Evolutionary conservation across 1,284 basidiomycete species (phyloP), one percentile per base, ranked within the genome.

Genomic region (Cutaneotrichosporon spelunceum): DNA sequence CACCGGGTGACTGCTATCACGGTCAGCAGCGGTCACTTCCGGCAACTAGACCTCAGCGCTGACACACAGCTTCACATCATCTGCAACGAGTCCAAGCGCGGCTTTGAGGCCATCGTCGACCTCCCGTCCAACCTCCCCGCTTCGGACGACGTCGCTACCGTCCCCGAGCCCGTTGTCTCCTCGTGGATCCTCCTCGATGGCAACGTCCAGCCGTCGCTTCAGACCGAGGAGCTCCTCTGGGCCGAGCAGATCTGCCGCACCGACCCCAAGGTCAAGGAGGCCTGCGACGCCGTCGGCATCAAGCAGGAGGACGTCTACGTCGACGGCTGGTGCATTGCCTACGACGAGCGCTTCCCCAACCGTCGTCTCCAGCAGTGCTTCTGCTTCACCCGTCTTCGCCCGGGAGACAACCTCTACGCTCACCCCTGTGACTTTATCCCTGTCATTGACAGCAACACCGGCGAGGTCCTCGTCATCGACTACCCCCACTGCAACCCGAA

Each of bases 251-350:
- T 78, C 45, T 80, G 80, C 59, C 69, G 75, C 58, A 71, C 71
- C 47, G 74, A 81, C 66, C 62, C 74, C 13, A 67, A 72, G 53
- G 75, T 82, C 56, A 73, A 78, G 60, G 71, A 68, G 34, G 72
- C 77, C 3, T 78, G 77, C 59, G 72, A 73, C 1, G 80, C 79
- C 3, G 73, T 82, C 45, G 81, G 80, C 42, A 72, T 81, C 45
- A 66, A 73, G 62, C 72, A 76, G 36, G 65, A 74, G 56, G 63
- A 73, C 60, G 70, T 80, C 54, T 79, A 71, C 53, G 78, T 79
- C 23, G 80, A 81, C 61, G 74, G 80, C 48, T 82, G 81, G 81
- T 78, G 75, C 52, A 78, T 82, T 55, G 80, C 80, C 45, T 71
- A 74, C 68, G 81, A 82, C 66, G 72, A 79, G 65, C 76, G 81